phyloP scores from a whole-genome alignment of 2,329 filamentous ascomycete species.

The Malbranchea cinnamomea region DNA sequence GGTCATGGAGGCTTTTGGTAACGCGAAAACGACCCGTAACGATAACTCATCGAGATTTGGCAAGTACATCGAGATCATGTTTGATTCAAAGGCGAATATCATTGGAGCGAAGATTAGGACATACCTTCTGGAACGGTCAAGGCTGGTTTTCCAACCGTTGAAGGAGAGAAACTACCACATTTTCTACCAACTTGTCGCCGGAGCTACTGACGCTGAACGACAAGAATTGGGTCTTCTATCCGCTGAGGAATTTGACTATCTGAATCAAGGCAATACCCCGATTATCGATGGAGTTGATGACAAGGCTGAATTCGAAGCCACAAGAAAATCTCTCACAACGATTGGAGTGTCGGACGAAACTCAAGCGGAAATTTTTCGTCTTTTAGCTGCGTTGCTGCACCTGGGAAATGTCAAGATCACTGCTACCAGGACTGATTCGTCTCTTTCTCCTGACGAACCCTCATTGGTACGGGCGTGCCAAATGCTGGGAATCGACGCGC shows the following conservation, averaged over 20 bases:
- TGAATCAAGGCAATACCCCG: conserved; percentile 87
- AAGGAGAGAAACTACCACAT: conserved; percentile 99
- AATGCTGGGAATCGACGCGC: conserved; percentile 73
- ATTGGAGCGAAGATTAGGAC: conserved; percentile 96
- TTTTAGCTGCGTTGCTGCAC: conserved; percentile 82
- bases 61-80: conserved; percentile 99
- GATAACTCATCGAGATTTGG: conserved; percentile 98
- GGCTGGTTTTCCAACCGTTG: conserved; percentile 89
- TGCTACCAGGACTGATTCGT: conserved; percentile 75
- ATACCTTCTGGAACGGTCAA: conserved; percentile 86
- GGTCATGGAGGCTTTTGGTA: conserved; percentile 99
- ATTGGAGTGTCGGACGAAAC: conserved; percentile 66
- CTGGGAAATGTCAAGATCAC: conserved; percentile 95
- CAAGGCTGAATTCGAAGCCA: conserved; percentile 82
- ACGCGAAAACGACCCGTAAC: conserved; percentile 98
- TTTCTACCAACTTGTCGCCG: conserved; percentile 92
- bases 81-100: conserved; percentile 86
- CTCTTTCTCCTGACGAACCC: conserved; percentile 65
- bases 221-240: conserved; percentile 65
- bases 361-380: conserved; percentile 73
- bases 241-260: conserved; percentile 84
- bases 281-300: conserved; percentile 91
- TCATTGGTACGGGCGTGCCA: conserved; percentile 66
- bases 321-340: conserved; percentile 68
- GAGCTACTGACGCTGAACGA: conserved; percentile 70